phyloP scores from a whole-genome alignment of 2,329 filamentous ascomycete genomes.

The Venturia aucupariae region DNA sequence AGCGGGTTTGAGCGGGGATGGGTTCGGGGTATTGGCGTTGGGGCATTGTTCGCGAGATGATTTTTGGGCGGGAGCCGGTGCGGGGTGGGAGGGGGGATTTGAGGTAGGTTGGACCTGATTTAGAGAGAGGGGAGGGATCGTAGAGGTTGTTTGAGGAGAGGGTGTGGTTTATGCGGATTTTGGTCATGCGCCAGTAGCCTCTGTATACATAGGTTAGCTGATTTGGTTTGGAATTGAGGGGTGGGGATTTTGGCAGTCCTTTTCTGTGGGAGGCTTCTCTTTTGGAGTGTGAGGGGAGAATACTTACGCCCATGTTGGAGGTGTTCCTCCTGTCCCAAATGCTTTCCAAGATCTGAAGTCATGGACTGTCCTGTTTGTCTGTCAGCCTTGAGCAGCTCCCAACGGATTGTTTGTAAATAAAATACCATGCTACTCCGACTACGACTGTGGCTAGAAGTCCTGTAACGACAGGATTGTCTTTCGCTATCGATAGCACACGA shows the following conservation, averaged over 20 bases:
- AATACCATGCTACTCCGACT: conserved; percentile 10
- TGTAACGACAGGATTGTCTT: neutral
- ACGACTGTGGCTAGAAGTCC: conserved; percentile 5
- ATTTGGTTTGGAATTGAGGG: too few relatives aligned
- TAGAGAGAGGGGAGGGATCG: conserved; percentile 4
- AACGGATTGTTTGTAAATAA: neutral
- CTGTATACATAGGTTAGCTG: conserved; percentile 6
- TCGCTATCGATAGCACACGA: neutral
- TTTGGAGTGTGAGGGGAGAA: neutral
- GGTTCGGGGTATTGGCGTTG: conserved; percentile 10
- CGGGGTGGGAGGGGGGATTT: conserved; percentile 2
- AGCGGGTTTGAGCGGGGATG: neutral
- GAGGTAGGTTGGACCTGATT: conserved; percentile 8
- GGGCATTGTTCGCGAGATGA: conserved; percentile 6
- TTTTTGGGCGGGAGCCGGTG: conserved; percentile 3
- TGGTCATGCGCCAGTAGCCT: conserved; percentile 14
- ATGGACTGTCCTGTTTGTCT: conserved; percentile 2
- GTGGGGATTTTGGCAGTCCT: neutral
- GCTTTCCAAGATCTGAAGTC: conserved; percentile 11
- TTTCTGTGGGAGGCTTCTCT: neutral
- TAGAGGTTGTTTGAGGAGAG: conserved; percentile 2
- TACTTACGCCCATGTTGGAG: conserved; percentile 11
- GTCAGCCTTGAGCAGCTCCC: neutral
- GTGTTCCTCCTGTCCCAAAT: conserved; percentile 13
- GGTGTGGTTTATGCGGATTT: conserved; percentile 4